Base-by-base conservation (phyloP, 2,329 filamentous ascomycete species). In the Colletotrichum spinosum region DNA sequence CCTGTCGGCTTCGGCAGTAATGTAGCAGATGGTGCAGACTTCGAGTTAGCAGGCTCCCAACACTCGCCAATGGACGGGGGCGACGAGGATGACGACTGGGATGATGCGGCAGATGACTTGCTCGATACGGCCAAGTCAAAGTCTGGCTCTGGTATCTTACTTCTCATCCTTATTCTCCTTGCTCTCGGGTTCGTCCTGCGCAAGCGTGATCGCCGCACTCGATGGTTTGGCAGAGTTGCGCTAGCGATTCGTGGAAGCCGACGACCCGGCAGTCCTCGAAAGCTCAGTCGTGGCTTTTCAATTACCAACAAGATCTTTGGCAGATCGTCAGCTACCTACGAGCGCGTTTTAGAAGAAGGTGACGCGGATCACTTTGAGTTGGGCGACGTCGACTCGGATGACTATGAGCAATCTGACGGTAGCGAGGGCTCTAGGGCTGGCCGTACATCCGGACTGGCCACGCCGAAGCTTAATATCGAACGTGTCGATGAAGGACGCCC, bases 1-100 rank as follows among this genome's bases (percentile, higher is more conserved):
- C 93, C 94, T 0, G 96, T 99, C 9, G 96, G 96, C 0, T 98
- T 98, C 74, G 96, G 96, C 62, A 93, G 90, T 78, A 99, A 99
- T 73, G 81, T 85, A 44, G 83, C 83, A 8, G 83, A 81, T 6
- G 90, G 93, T 0, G 74, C 82, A 4, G 93, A 97, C 74, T 99
- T 97, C 76, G 93, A 97, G 76, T 89, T 90, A 72, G 93, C 94
- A 0, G 91, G 91, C 9, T 90, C 89, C 5, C 81, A 76, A 59
- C 83, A 77, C 73, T 77, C 77, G 34, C 72, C 74, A 15, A 64
- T 69, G n/a, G 67, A 70, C n/a, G 72, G 71, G 6, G 73, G 77
- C 5, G 70, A 76, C 11, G 77, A 80, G 41, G 82, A 86, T 50
- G 82, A 85, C 56, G 84, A 87, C 55, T 88, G 87, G 82, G 78